Percentiles rank a stretch among this genome's conserved stretches.
phyloP scores from a whole-genome alignment of 1,284 basidiomycete genomes.

The Ganoderma lucidum region DNA sequence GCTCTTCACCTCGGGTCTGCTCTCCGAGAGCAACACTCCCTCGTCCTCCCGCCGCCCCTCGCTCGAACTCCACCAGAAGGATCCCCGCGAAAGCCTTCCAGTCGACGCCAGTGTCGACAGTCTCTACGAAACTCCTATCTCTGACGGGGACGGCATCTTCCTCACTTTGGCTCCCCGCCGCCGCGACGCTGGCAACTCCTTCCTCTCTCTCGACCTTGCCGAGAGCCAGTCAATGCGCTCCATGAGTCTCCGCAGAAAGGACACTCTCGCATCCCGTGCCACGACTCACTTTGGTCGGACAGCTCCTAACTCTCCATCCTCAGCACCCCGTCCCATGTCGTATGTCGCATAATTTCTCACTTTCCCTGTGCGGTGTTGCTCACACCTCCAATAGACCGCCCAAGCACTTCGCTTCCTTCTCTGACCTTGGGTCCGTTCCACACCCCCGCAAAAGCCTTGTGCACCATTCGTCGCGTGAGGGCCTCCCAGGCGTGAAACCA shows the following conservation, averaged over 20 bases:
- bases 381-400: not conserved
- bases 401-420: constrained; percentile 18
- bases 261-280: constrained; percentile 40
- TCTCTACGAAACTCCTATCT: constrained; percentile 35
- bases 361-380: not conserved
- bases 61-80: constrained; percentile 41
- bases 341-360: constrained; percentile 30
- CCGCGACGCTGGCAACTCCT: constrained; percentile 49
- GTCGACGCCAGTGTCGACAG: constrained; percentile 42
- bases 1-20: constrained; percentile 68
- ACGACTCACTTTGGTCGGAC: constrained; percentile 37
- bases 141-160: constrained; percentile 35
- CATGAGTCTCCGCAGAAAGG: constrained; percentile 51
- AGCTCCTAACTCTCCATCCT: constrained; percentile 35
- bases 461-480: constrained; percentile 52
- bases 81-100: constrained; percentile 47
- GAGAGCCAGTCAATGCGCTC: constrained; percentile 57
- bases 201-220: constrained; percentile 66
- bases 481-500: constrained; percentile 69
- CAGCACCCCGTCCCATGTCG: constrained; percentile 29
- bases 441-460: constrained; percentile 25
- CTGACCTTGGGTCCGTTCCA: not conserved
- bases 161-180: constrained; percentile 40
- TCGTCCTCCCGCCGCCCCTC: constrained; percentile 44
- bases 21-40: constrained; percentile 45